Conservation (phyloP, 345 rosid genomes). For the Sonneratia alba region DNA sequence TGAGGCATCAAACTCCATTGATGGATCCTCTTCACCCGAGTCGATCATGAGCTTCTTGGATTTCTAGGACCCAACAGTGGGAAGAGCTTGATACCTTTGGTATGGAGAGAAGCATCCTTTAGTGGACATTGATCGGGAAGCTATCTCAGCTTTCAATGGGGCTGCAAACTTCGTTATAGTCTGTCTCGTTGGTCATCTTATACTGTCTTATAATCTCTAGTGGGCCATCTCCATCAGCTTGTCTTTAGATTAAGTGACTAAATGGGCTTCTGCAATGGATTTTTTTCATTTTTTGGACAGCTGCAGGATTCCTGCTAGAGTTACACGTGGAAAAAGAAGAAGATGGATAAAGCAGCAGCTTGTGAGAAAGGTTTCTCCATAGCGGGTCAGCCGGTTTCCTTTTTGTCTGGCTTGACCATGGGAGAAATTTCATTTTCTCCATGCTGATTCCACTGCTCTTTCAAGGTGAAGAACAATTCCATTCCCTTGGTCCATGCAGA, state of each 20-base stretch:
- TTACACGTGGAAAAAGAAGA: background rate
- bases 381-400: background rate
- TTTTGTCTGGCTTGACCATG: background rate
- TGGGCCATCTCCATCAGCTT: background rate
- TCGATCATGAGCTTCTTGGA: slow-evolving; percentile 43
- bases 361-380: background rate
- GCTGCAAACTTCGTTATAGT: too few species aligned
- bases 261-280: slow-evolving; percentile 1
- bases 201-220: background rate
- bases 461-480: too few species aligned
- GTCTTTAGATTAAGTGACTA: background rate
- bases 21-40: slow-evolving; percentile 55
- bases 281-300: background rate
- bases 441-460: too few species aligned
- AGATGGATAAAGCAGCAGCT: background rate
- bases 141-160: slow-evolving; percentile 16
- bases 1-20: slow-evolving; percentile 26
- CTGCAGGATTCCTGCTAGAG: background rate
- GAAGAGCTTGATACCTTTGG: slow-evolving; percentile 33
- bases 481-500: too few species aligned
- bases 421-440: too few species aligned
- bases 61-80: slow-evolving; percentile 31
- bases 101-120: slow-evolving; percentile 62
- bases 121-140: slow-evolving; percentile 86
- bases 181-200: too few species aligned